Evolutionary conservation across 2,329 filamentous ascomycete species (phyloP), one percentile per base, ranked within the genome.

Genomic region (Arthroderma uncinatum): DNA sequence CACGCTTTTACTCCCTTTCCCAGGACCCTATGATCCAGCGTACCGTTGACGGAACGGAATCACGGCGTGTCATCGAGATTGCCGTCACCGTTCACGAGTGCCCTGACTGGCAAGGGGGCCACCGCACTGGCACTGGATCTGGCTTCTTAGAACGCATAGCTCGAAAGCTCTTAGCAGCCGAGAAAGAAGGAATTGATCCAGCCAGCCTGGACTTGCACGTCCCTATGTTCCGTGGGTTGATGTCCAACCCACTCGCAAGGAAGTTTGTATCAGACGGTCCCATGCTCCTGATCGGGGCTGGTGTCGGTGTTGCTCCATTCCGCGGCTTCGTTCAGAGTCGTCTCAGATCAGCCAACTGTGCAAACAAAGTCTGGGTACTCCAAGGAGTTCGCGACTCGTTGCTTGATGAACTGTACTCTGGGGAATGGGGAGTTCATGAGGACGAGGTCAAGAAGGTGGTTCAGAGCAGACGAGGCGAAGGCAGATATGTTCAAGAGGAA

Each of bases 211-310:
- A 89, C 63, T 68, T 97, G 14, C 84, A 88, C 64, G 78, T 97
- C 4, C 93, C 93, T 65, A 96, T 98, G 89, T 98, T 98, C 81
- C 90, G 95, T 67, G 93, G 93, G 0, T 78, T 98, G 44, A 98
- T 98, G 93, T 85, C 90, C 60, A 98, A 98, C 71, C 93, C 93
- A 0, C 80, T 98, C 1, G 93, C 91, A 9, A 86, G 85, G 68
- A 84, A 96, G 68, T 98, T 97, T 68, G 86, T 89, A 55, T 85
- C 87, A 2, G 92, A 98, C 69, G 93, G 93, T 0, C 93, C 93
- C 0, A 98, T 98, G 93, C 84, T 98, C 37, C 81, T 98, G 52
- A 95, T 98, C 64, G 93, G 93, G 33, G 93, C 93, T 3, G 93
- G 93, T 57, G 93, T 98, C 21, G 93, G 93, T 62, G 92, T 98